Percentiles rank a stretch among this genome's conserved stretches.
Evolutionary conservation across 257 asterid species (phyloP).

Genomic region (Solanum arcanum): DNA sequence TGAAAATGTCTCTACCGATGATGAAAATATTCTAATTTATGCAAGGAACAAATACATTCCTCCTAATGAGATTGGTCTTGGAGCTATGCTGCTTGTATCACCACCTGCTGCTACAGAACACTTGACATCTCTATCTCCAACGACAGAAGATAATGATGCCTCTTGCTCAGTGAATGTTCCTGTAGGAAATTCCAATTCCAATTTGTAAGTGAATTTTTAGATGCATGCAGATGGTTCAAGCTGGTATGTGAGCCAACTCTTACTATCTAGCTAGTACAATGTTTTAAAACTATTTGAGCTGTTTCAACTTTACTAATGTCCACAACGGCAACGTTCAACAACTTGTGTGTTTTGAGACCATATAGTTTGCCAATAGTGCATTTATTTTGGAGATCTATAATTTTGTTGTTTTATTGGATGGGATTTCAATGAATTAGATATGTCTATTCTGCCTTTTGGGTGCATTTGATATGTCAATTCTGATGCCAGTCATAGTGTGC

Average conservation of each 20-base stretch:
- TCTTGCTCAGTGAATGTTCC: background rate
- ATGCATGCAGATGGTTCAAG: background rate
- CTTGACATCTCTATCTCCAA: background rate
- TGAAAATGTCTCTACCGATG: background rate
- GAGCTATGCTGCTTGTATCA: constrained; percentile 18
- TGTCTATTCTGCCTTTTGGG: background rate
- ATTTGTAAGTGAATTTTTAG: background rate
- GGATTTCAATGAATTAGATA: background rate
- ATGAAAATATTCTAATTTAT: constrained; percentile 21
- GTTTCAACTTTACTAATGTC: background rate
- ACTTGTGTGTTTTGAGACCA: background rate
- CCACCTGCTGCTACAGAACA: background rate
- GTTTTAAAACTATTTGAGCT: background rate
- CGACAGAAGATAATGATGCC: background rate
- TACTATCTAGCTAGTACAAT: background rate
- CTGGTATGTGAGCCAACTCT: background rate
- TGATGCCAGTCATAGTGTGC: background rate
- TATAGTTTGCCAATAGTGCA: background rate
- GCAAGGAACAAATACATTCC: constrained; percentile 11
- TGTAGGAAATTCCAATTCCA: background rate
- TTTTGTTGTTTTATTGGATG: background rate
- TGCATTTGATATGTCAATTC: background rate
- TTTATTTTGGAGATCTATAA: background rate
- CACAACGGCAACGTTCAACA: background rate
- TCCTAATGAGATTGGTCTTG: constrained; percentile 44